These are phyloP conservation scores for Straminergon stramineum DNA, from an alignment of 225 moss, liverwort and hornwort genomes.

Conservation along the genomic window DNA sequence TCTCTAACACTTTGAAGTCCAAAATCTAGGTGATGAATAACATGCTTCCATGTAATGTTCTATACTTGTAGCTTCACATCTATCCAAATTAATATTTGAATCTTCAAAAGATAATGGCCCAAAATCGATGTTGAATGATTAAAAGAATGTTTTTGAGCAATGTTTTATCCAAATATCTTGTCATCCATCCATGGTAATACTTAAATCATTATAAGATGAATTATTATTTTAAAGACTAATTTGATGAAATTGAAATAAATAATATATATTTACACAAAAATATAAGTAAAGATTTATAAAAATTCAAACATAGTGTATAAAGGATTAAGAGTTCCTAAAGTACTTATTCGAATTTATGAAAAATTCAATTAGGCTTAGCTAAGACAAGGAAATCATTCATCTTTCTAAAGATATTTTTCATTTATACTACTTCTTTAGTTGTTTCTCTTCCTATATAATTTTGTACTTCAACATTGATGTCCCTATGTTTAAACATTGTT, in stretches of 20 bases:
- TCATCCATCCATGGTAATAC: neutral
- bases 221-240: neutral
- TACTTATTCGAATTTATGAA: neutral
- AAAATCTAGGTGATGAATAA: neutral
- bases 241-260: neutral
- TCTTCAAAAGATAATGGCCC: neutral
- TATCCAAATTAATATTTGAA: neutral
- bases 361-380: neutral
- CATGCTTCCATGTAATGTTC: neutral
- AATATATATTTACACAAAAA: neutral
- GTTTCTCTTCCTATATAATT: neutral
- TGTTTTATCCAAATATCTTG: neutral
- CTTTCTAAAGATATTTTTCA: neutral
- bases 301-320: neutral
- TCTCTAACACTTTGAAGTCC: accelerated
- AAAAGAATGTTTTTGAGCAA: accelerated
- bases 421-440: neutral
- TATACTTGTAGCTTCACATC: accelerated
- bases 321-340: accelerated
- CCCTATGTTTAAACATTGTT: neutral
- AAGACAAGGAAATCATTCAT: neutral
- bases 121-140: neutral
- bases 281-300: neutral
- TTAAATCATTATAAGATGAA: neutral
- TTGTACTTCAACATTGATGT: neutral